These are phyloP conservation scores for Durotheca rogersii DNA, from an alignment of 495 filamentous ascomycete species.

Conservation along the genomic window DNA sequence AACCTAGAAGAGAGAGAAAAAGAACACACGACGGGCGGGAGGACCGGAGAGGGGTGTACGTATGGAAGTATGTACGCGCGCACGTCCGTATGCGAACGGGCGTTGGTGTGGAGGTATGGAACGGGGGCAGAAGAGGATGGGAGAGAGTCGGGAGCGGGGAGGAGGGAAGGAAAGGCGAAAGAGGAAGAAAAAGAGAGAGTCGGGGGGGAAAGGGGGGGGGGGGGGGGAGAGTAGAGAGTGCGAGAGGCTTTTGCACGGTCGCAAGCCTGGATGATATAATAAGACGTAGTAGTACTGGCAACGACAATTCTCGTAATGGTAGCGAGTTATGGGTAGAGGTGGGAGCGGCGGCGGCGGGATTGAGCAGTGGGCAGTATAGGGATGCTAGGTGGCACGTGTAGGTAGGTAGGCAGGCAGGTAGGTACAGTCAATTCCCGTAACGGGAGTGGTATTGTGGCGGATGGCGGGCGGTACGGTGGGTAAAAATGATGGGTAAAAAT, in stretches of 20 bases:
- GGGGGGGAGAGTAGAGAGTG: background rate
- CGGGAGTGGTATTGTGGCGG: background rate
- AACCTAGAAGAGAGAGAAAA: background rate
- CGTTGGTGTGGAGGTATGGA: too few species aligned
- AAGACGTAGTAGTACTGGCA: background rate
- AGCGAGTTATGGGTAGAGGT: too few species aligned
- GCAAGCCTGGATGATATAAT: background rate
- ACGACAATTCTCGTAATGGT: too few species aligned
- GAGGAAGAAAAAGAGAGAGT: background rate
- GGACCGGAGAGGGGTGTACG: too few species aligned
- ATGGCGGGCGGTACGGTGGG: background rate
- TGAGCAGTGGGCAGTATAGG: background rate
- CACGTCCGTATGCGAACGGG: too few species aligned
- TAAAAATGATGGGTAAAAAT: background rate
- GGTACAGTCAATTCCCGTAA: too few species aligned
- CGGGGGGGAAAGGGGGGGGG: background rate
- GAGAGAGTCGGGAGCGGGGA: background rate
- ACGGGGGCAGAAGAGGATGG: too few species aligned
- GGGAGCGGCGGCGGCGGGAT: background rate
- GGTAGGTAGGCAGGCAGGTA: too few species aligned
- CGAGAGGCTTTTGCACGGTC: conserved; percentile 13
- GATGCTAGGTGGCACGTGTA: too few species aligned
- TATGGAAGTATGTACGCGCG: too few species aligned
- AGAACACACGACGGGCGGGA: too few species aligned
- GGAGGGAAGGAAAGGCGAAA: background rate